Evolutionary conservation across 176 grass and related monocot species (phyloP).

Genomic region (Dactylis glomerata): DNA sequence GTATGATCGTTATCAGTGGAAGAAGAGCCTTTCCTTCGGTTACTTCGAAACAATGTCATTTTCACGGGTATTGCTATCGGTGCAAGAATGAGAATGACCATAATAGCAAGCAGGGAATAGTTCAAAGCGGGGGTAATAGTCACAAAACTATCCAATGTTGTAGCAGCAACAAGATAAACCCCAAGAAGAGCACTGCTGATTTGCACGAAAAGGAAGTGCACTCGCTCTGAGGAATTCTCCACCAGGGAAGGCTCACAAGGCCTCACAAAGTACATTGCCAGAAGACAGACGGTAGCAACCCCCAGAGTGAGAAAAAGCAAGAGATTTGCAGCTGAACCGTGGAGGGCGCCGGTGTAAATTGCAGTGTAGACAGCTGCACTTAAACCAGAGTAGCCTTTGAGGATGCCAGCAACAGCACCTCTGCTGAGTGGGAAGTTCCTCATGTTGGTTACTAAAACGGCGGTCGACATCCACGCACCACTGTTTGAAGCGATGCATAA

Average conservation of each 20-base stretch:
- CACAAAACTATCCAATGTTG: slow-evolving; percentile 51
- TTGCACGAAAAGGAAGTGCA: slow-evolving; percentile 79
- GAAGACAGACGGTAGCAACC: slow-evolving; percentile 49
- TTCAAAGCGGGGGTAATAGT: slow-evolving; percentile 39
- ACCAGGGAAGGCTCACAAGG: slow-evolving; percentile 76
- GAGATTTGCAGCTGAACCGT: slow-evolving; percentile 56
- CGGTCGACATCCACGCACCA: slow-evolving; percentile 76
- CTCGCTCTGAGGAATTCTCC: slow-evolving; percentile 51
- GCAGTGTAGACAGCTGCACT: slow-evolving; percentile 87
- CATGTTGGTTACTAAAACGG: slow-evolving; percentile 87
- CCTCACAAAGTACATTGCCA: slow-evolving; percentile 82
- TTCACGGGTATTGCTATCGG: slow-evolving; percentile 85
- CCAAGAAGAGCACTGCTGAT: slow-evolving; percentile 68
- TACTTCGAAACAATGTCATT: slow-evolving; percentile 72
- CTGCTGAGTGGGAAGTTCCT: slow-evolving; percentile 91
- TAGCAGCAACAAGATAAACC: slow-evolving; percentile 62
- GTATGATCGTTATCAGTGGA: slow-evolving; percentile 22
- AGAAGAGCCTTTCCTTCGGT: slow-evolving; percentile 28
- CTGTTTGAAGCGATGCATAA: slow-evolving; percentile 75
- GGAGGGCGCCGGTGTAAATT: slow-evolving; percentile 68
- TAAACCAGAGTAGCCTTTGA: slow-evolving; percentile 77
- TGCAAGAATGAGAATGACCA: slow-evolving; percentile 70
- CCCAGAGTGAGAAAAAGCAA: slow-evolving; percentile 73
- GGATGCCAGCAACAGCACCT: slow-evolving; percentile 81
- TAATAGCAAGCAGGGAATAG: slow-evolving; percentile 59